Evolutionary conservation across 768 basidiomycete species (phyloP).

Genomic region (Trametes cingulata): DNA sequence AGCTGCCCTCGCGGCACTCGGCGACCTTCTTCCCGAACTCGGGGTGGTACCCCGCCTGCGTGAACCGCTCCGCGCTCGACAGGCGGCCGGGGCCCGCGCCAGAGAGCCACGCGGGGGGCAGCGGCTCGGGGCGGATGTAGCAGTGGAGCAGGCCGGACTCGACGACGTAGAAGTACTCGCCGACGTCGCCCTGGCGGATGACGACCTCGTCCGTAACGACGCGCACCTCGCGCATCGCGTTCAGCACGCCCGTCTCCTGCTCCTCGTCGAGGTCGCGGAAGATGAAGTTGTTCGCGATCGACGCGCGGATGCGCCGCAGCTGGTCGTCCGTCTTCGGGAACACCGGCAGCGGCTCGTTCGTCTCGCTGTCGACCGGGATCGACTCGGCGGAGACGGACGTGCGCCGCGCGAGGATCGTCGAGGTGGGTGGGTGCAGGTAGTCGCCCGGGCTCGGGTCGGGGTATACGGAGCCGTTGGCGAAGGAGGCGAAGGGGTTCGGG

Average conservation of each 20-base stretch:
- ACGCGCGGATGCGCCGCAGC: conserved; percentile 80
- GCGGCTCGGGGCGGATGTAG: conserved; percentile 70
- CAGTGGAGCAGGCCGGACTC: conserved; percentile 86
- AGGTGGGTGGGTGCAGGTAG: conserved; percentile 70
- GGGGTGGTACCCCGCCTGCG: conserved; percentile 66
- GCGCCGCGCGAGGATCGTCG: conserved; percentile 84
- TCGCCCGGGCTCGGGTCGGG: conserved; percentile 49
- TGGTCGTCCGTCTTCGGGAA: conserved; percentile 83
- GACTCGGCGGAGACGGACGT: conserved; percentile 97
- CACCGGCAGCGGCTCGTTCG: conserved; percentile 69
- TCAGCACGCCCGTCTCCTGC: conserved; percentile 88
- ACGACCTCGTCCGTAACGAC: conserved; percentile 80
- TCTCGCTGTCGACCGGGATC: conserved; percentile 74
- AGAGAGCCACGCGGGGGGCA: conserved; percentile 61
- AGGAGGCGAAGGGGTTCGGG: conserved; percentile 42
- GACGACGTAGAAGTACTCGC: conserved; percentile 97
- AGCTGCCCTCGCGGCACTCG: conserved; percentile 80
- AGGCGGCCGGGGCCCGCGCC: conserved; percentile 44
- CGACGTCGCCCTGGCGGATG: conserved; percentile 95
- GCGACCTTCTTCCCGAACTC: conserved; percentile 81
- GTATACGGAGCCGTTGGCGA: conserved; percentile 33
- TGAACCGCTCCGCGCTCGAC: conserved; percentile 51
- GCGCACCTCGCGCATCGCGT: conserved; percentile 90
- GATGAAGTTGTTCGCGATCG: conserved; percentile 87
- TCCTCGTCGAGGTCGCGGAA: conserved; percentile 97